Evolutionary conservation across 2,329 filamentous ascomycete genomes (phyloP), one percentile per base, ranked within the genome.

Genomic region (Davidsoniella australis): DNA sequence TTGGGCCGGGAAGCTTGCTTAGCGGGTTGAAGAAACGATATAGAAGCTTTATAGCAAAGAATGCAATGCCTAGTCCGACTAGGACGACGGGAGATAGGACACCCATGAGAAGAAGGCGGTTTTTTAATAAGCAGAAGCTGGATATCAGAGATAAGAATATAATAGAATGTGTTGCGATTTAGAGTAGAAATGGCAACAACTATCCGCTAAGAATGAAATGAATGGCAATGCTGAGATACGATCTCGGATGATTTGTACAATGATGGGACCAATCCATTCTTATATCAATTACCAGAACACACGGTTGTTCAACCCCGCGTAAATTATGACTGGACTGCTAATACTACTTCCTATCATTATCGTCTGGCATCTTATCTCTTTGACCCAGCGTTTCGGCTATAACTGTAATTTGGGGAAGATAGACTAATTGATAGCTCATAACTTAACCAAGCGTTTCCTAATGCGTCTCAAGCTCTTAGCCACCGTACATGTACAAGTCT

Each of bases 1-100:
- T 54, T 6, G 73, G 71, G 2, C 74, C 75, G 0, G 74, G 74
- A 6, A 76, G 51, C 43, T 57, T 60, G 38, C 58, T 56, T 12
- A 64, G 56, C 5, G 64, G 64, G 12, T 64, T 65, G 36, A 53
- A 56, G 38, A 64, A 39, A 24, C 59, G 53, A 29, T 57, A 56
- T 33, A 59, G 24, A 23, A 66, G 20, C 38, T 58, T 56, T 20
- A 59, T 20, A 37, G 48, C 41, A 41, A 57, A 16, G 6, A 64
- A 53, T 26, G 61, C 47, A 6, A 60, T 39, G 17, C 55, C 52
- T 12, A 53, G 55, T 14, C 55, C 57, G 14, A 53, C 52, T 7
- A 61, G 44, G 52, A 58, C 56, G 14, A 55, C 38, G 29, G 63
- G 59, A 7, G 61, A 63, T 16, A 58, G 52, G 9, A 63, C 17